These are phyloP conservation scores for Phlebopus sp. DNA, from an alignment of 1,284 basidiomycete species.

Conservation along the genomic window DNA sequence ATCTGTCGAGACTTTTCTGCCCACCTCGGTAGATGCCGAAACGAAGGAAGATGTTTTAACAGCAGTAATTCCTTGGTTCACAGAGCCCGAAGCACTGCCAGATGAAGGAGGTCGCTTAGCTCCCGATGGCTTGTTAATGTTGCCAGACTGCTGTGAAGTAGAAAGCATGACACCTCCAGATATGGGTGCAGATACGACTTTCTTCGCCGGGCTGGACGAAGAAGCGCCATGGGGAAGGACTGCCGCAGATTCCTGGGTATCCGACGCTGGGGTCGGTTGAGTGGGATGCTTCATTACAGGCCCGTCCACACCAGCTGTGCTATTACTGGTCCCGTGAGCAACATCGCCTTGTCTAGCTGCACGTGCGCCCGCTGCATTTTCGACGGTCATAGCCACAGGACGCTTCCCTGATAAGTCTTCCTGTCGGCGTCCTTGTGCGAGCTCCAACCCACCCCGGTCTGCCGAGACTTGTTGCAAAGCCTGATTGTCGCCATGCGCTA, in stretches of 20 bases:
- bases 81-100: neutral
- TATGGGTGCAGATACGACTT: neutral
- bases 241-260: neutral
- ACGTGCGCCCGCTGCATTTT: slow-evolving; percentile 8
- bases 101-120: neutral
- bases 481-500: slow-evolving; percentile 9
- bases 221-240: neutral
- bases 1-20: slow-evolving; percentile 10
- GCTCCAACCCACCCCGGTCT: neutral
- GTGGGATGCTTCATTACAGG: too few relatives aligned
- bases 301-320: neutral
- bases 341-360: slow-evolving; percentile 1
- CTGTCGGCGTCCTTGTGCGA: slow-evolving; percentile 1
- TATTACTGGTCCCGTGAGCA: slow-evolving; percentile 9
- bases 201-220: slow-evolving; percentile 4
- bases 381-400: neutral
- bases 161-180: slow-evolving; percentile 20
- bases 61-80: neutral
- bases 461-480: neutral
- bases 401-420: slow-evolving; percentile 5
- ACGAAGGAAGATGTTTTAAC: slow-evolving; percentile 6
- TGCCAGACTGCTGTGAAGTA: neutral
- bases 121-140: neutral
- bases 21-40: slow-evolving; percentile 8
- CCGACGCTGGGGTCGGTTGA: slow-evolving; percentile 1